A percentile compares a stretch with the other conserved stretches of the same genome.
These are phyloP conservation scores for Chaetomium olivaceum DNA, from an alignment of 2,329 filamentous ascomycete genomes.

Conservation along the genomic window DNA sequence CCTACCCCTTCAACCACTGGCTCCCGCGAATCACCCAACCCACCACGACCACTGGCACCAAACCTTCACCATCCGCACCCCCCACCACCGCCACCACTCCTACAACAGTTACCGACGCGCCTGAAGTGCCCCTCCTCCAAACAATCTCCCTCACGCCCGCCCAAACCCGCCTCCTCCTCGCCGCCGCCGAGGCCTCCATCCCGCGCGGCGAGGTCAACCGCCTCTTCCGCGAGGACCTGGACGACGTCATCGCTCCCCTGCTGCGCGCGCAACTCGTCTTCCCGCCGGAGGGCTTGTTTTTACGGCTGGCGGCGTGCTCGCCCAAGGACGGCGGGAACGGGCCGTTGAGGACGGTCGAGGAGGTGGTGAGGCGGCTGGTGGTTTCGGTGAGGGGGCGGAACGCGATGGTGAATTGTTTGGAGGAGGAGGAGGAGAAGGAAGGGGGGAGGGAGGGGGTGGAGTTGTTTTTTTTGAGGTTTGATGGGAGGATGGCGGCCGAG, in stretches of 20 bases:
- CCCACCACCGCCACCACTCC: slow-evolving; percentile 27
- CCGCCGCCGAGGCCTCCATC: slow-evolving; percentile 38
- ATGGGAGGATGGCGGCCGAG: slow-evolving; percentile 41
- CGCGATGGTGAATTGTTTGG: slow-evolving; percentile 37
- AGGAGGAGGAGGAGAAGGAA: slow-evolving; percentile 12
- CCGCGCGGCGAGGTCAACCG: slow-evolving; percentile 36
- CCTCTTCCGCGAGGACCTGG: slow-evolving; percentile 39
- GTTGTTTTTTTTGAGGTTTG: slow-evolving; percentile 45
- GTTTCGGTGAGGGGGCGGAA: slow-evolving; percentile 43
- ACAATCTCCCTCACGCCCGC: slow-evolving; percentile 34
- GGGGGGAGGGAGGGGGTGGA: slow-evolving; percentile 28
- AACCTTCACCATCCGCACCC: neutral
- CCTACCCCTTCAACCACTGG: slow-evolving; percentile 26
- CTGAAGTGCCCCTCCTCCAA: slow-evolving; percentile 33
- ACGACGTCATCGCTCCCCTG: slow-evolving; percentile 36
- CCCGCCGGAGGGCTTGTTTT: slow-evolving; percentile 43
- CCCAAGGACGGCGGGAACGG: slow-evolving; percentile 44
- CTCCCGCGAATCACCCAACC: neutral
- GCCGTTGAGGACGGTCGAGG: slow-evolving; percentile 36
- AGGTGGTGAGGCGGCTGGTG: slow-evolving; percentile 42
- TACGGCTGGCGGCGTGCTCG: slow-evolving; percentile 46
- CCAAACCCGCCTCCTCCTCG: slow-evolving; percentile 38
- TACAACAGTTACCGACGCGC: neutral
- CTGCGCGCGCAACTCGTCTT: slow-evolving; percentile 33
- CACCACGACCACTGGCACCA: neutral